Base-by-base conservation (phyloP, 1,139 yeast species). In the Yamadazyma oceani region DNA sequence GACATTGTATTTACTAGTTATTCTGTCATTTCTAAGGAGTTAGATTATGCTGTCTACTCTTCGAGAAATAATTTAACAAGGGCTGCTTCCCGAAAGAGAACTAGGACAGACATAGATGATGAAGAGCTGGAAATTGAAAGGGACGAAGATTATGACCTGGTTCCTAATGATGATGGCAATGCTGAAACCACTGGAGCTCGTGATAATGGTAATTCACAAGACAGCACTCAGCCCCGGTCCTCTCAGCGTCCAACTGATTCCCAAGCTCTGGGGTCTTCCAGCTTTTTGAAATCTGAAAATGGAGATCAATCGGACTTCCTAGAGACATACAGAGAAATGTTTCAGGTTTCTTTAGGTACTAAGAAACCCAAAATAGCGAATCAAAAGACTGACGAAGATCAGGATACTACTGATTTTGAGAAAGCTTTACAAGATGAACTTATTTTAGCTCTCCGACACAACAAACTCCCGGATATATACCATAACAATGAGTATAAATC, bases 1-100 rank as follows among this genome's bases (percentile, higher is more conserved):
- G 97, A 92, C 57, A 75, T 92, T n/a, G 87, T 92, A 0, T 70
- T 92, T 31, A 83, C 94, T 0, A 82, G 96, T 0, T 92, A 90
- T 57, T 61, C 74, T 15, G 77, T 80, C 0, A 74, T 88, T 17
- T 72, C 94, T 1, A 66, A 69, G 31, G 97, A 90, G 54, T 65
- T 88, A n/a, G 90, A 89, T 56, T 79, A 83, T 57, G 96, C 96
- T 0, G 64, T 77, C 38, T 89, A 80, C 52, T 78, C 82, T 28
- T 80, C 89, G 0, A 68, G 77, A 17, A 64, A 70, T 27, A 71
- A 85, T 44, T 75, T 78, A 3, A 75, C 79, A 11, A 64, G 87
- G 42, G 57, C 55, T 17, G 53, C 65, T 12, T 17, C 6, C 43
- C 42, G 34, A 36, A 50, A 49, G 40, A 45, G 55, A 21, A 43